Base-by-base conservation (phyloP, 177 flowering plant genomes). In the Vitis hybrid region DNA sequence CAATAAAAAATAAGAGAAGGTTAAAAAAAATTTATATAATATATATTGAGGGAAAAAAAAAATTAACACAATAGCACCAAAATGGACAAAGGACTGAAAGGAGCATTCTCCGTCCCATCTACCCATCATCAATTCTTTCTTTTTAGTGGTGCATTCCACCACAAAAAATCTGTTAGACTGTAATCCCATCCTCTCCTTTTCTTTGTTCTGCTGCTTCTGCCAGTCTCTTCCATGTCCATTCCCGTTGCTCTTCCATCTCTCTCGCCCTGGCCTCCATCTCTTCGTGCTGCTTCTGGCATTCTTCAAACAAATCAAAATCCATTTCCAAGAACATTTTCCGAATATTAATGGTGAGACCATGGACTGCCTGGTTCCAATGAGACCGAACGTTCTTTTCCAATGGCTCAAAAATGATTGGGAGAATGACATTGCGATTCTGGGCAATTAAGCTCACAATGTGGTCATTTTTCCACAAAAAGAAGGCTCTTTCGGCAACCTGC, bases 401-500 rank as follows among this genome's bases (percentile, higher is more conserved):
- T 10, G 95, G 83, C 49, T 86, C 86, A 59, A 88, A 88, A 35
- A 89, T 88, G 5, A 88, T 81, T 14, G 95, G 95, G 48, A 90
- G 61, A 46, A 89, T 81, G 14, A 82, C 87, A 56, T 61, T 70
- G n/a, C 89, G 74, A 69, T 90, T 82, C 73, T 88, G 90, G 14
- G 89, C 88, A 61, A 89, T 87, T 74, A 90, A 72, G 77, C 86
- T 76, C 68, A 90, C 87, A n/a, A 89, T 85, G 70, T 90, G 95
- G 64, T 90, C 95, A 63, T 90, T 88, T 73, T 90, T 88, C 95
- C 95, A 90, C 67, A 86, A 79, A 75, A 87, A 88, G 32, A 89
- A 89, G 54, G 95, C 89, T 60, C 95, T 77, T 68, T 90, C 95
- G 48, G 95, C 90, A 20, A 90, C 95, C 95, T 90, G 90, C 72